Evolutionary conservation across 2,329 filamentous ascomycete genomes (phyloP).

Genomic region (Fusarium nurragi): DNA sequence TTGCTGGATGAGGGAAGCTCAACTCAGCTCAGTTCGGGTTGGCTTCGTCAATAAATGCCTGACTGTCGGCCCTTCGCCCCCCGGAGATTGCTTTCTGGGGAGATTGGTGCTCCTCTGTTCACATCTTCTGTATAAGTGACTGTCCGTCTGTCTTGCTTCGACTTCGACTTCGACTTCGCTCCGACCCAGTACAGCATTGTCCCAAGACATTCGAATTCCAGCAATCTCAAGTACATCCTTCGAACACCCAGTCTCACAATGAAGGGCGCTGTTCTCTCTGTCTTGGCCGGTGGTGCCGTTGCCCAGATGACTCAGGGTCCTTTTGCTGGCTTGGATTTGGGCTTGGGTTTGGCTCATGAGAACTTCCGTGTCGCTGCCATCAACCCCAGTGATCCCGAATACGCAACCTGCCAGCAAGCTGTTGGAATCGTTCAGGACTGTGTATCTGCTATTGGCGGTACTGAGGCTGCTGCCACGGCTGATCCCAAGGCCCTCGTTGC

Average conservation of each 20-base stretch:
- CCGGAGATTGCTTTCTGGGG: constrained; percentile 9
- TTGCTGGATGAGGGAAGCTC: constrained; percentile 18
- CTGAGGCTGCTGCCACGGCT: constrained; percentile 37
- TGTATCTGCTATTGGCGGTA: constrained; percentile 39
- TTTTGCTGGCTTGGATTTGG: constrained; percentile 19
- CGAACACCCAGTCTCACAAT: constrained; percentile 28
- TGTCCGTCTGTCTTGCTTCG: constrained; percentile 9
- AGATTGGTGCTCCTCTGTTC: constrained; percentile 8
- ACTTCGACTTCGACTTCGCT: background rate
- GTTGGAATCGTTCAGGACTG: constrained; percentile 38
- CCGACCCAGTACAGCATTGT: background rate
- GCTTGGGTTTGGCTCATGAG: constrained; percentile 30
- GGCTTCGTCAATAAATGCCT: constrained; percentile 33
- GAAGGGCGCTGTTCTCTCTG: constrained; percentile 38
- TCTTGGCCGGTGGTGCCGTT: constrained; percentile 39
- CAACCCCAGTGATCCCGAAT: constrained; percentile 40
- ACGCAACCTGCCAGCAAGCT: constrained; percentile 38
- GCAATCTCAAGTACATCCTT: background rate
- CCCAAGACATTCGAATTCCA: constrained; percentile 8
- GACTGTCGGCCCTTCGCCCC: constrained; percentile 6
- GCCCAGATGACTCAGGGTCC: constrained; percentile 42
- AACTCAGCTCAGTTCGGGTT: constrained; percentile 20
- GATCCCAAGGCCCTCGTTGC: constrained; percentile 34
- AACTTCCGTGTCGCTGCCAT: constrained; percentile 40
- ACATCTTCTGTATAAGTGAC: constrained; percentile 17